Base-by-base conservation (phyloP, 2,329 filamentous ascomycete genomes). In the Nemania serpens region DNA sequence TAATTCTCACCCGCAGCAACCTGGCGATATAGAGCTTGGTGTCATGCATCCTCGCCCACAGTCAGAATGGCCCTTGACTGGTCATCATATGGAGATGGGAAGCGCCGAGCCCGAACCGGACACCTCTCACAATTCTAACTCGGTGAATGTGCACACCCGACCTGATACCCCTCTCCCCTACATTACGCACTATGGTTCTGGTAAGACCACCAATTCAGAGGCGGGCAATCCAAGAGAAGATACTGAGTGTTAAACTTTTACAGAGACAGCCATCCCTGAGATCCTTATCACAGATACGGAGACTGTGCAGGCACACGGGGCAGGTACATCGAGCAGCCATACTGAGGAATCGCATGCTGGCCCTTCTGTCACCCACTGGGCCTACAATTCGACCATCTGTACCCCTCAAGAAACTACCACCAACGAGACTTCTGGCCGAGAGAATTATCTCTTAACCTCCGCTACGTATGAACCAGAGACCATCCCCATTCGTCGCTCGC, bases 1-100 rank as follows among this genome's bases (percentile, higher is more conserved):
- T 5, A 52, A 49, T 18, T 6, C 18, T 7, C 59, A 47, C 20
- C 54, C 25, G 25, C 25, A 33, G 5, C 48, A 34, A 15, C 48
- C 59, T 39, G 9, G 20, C 13, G 59, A 57, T 43, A 42, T 58
- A 13, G 59, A 61, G 37, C 53, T 61, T 25, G 49, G 20, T 25
- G 6, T 41, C 2, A 48, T 58, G 2, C 29, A 55, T 41, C 13
- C 36, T 41, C 37, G 18, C 39, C 46, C 55, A n/a, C n/a, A 13
- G 4, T 25, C 36, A 2, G 2, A 45, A 5, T 43, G 34, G 25
- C 48, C 58, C 10, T 39, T 48, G 53, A 22, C 36, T 13, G 37
- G 25, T 7, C 25, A 50, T 12, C 9, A 33, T 25, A 36, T 25
- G 2, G 22, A 42, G 3, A n/a, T 17, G 0, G 25, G 25, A 7